Percentiles rank a stretch among this genome's conserved stretches.
These are phyloP conservation scores for Fusarium sp. DNA, from an alignment of 2,329 filamentous ascomycete genomes.

Conservation along the genomic window DNA sequence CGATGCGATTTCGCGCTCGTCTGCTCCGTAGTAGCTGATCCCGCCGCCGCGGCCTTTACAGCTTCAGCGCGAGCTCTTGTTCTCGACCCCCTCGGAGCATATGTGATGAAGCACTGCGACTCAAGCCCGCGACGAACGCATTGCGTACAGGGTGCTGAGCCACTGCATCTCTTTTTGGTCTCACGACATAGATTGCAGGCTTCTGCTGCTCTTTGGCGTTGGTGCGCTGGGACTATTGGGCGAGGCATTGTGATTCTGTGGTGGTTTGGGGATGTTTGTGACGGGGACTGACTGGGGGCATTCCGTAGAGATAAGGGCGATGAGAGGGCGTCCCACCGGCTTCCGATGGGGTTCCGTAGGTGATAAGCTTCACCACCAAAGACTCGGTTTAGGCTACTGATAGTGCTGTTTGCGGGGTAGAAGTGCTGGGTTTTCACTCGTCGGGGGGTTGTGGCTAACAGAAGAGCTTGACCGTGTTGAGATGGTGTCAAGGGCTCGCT, in stretches of 20 bases:
- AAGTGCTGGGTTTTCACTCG: neutral
- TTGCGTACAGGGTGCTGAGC: conserved; percentile 57
- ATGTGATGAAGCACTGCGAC: conserved; percentile 49
- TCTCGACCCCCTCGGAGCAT: conserved; percentile 44
- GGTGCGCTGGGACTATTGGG: conserved; percentile 58
- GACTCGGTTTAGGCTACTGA: neutral
- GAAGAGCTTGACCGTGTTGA: neutral
- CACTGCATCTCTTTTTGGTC: conserved; percentile 62
- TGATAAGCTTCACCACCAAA: conserved; percentile 2
- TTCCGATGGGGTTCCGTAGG: conserved; percentile 6
- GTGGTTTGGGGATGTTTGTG: neutral
- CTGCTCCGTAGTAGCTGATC: neutral
- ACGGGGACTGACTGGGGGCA: neutral
- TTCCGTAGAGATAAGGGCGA: neutral
- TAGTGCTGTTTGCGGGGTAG: conserved; percentile 18
- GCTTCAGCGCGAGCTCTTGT: conserved; percentile 30
- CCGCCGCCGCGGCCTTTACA: conserved; percentile 9
- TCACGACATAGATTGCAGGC: conserved; percentile 59
- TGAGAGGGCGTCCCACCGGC: neutral
- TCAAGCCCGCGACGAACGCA: conserved; percentile 56
- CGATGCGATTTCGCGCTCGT: neutral
- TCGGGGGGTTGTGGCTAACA: neutral
- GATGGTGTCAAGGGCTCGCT: neutral
- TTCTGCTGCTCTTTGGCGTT: conserved; percentile 58
- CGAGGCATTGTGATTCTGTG: conserved; percentile 55